phyloP scores from a whole-genome alignment of 208 protist species.

The Angomonas deanei region DNA sequence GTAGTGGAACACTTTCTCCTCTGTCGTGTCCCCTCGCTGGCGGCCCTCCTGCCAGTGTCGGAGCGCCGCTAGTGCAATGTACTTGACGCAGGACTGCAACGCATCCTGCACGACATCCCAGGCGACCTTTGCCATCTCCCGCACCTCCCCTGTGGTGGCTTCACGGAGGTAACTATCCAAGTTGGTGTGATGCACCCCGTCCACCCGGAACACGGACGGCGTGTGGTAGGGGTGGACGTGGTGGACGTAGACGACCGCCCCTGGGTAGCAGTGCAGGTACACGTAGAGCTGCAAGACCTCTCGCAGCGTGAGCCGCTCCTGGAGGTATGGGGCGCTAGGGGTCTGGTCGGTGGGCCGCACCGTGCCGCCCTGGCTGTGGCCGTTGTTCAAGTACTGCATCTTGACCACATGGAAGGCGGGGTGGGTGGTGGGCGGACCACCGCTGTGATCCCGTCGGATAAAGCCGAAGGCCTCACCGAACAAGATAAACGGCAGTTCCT shows the following conservation, averaged over 20 bases:
- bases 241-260: constrained; percentile 38
- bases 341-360: not conserved
- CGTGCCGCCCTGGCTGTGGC: not conserved
- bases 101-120: not conserved
- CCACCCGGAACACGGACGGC: not conserved
- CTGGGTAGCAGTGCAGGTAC: constrained; percentile 44
- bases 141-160: not conserved
- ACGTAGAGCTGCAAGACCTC: not conserved
- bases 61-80: not conserved
- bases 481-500: not conserved
- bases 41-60: not conserved
- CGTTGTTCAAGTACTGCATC: constrained; percentile 52
- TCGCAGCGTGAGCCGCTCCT: constrained; percentile 23
- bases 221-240: constrained; percentile 42
- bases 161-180: not conserved
- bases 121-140: not conserved
- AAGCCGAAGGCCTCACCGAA: not conserved
- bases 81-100: not conserved
- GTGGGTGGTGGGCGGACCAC: not conserved
- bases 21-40: not conserved
- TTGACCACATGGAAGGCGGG: constrained; percentile 63
- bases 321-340: constrained; percentile 15
- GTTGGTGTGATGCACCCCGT: not conserved
- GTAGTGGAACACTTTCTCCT: not conserved
- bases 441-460: not conserved